Evolutionary conservation across 805 yeast species (phyloP).

Genomic region (Cyberlindnera mississippiensis): DNA sequence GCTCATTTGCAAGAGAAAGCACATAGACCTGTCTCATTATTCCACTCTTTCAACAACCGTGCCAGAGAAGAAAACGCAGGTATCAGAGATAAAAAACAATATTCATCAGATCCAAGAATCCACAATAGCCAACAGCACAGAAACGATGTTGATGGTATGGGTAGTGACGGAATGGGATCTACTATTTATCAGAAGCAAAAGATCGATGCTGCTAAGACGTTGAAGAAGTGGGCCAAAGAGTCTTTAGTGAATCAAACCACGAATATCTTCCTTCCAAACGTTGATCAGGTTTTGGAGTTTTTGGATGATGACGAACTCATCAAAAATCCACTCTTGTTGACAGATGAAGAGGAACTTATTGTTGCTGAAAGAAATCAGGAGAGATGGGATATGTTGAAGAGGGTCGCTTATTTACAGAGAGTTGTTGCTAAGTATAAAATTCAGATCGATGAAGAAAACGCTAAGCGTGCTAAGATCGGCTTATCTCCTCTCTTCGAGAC

Average conservation of each 20-base stretch:
- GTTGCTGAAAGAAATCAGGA: slow-evolving; percentile 45
- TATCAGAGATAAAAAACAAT: slow-evolving; percentile 74
- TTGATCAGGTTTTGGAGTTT: slow-evolving; percentile 53
- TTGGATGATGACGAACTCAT: slow-evolving; percentile 40
- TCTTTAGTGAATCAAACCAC: slow-evolving; percentile 33
- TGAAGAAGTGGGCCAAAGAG: slow-evolving; percentile 52
- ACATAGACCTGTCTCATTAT: slow-evolving; percentile 19
- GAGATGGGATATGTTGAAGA: slow-evolving; percentile 69
- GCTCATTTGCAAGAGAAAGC: slow-evolving; percentile 18
- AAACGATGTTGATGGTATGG: slow-evolving; percentile 73
- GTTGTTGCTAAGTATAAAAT: slow-evolving; percentile 49
- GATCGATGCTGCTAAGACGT: slow-evolving; percentile 49
- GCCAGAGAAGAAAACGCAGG: slow-evolving; percentile 89
- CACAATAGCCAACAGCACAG: slow-evolving; percentile 61
- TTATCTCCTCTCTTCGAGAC: slow-evolving; percentile 10
- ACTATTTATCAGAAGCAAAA: slow-evolving; percentile 45
- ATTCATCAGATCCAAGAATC: slow-evolving; percentile 79
- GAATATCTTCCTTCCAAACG: slow-evolving; percentile 50
- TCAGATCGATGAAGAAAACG: slow-evolving; percentile 36
- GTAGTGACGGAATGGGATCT: slow-evolving; percentile 57
- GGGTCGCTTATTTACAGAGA: slow-evolving; percentile 66
- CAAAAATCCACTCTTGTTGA: slow-evolving; percentile 29
- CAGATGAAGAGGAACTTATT: slow-evolving; percentile 36
- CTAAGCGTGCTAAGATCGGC: slow-evolving; percentile 29
- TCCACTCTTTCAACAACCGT: slow-evolving; percentile 73